Evolutionary conservation across 768 basidiomycete species (phyloP).

Genomic region (Mycena crocata): DNA sequence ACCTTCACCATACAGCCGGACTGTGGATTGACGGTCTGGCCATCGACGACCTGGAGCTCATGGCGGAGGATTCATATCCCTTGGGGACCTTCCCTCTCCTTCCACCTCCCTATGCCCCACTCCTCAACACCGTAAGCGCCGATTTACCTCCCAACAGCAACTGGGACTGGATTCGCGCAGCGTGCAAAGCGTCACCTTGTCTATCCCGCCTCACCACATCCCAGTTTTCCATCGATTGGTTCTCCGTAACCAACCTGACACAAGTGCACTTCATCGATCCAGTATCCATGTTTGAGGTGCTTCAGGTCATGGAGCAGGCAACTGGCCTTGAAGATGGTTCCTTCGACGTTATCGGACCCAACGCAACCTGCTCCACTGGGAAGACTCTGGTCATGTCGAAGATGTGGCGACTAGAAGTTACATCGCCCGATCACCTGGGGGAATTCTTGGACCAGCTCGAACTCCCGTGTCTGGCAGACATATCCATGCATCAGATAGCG

Average conservation of each 20-base stretch:
- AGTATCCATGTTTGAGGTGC: slow-evolving; percentile 9
- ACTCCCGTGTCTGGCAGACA: slow-evolving; percentile 4
- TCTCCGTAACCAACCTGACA: slow-evolving; percentile 14
- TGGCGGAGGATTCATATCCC: slow-evolving; percentile 3
- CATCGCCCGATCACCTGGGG: slow-evolving; percentile 6
- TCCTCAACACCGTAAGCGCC: slow-evolving; percentile 6
- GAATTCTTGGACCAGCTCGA: slow-evolving; percentile 16
- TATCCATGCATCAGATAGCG: not conserved
- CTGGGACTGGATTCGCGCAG: slow-evolving; percentile 25
- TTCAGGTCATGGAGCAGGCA: slow-evolving; percentile 19
- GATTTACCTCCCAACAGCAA: slow-evolving; percentile 16
- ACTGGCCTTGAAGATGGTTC: slow-evolving; percentile 6
- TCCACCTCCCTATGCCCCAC: slow-evolving; percentile 7
- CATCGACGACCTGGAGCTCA: slow-evolving; percentile 5
- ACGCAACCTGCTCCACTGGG: slow-evolving; percentile 4
- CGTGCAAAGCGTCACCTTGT: slow-evolving; percentile 15
- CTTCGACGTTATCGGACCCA: slow-evolving; percentile 18
- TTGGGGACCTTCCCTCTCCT: slow-evolving; percentile 6
- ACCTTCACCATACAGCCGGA: slow-evolving; percentile 18
- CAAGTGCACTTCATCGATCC: slow-evolving; percentile 13
- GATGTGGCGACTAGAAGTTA: slow-evolving; percentile 6
- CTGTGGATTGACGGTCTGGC: slow-evolving; percentile 24
- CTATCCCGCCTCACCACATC: slow-evolving; percentile 7
- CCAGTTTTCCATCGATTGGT: slow-evolving; percentile 17
- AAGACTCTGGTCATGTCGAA: slow-evolving; percentile 6